These are phyloP conservation scores for Arxiozyma heterogenica DNA, from an alignment of 1,139 yeast genomes.

Conservation along the genomic window DNA sequence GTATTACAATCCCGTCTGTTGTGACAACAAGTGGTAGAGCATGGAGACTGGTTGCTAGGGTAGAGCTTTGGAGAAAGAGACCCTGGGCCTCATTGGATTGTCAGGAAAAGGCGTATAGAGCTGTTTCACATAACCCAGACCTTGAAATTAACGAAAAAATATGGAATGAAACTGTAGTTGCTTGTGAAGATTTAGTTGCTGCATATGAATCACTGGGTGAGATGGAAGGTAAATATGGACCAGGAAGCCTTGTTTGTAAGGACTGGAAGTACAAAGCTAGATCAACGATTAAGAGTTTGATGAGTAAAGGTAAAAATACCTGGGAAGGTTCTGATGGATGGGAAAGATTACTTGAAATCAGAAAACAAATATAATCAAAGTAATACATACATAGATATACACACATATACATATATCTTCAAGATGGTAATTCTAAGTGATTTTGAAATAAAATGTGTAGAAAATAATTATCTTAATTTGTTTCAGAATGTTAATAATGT, in stretches of 20 bases:
- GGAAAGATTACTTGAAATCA: constrained; percentile 51
- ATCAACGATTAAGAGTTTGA: constrained; percentile 58
- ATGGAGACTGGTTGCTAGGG: constrained; percentile 79
- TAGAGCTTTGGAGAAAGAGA: constrained; percentile 74
- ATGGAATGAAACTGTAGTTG: constrained; percentile 77
- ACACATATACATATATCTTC: too few species aligned
- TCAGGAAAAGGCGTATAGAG: constrained; percentile 80
- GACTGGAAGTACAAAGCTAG: constrained; percentile 88
- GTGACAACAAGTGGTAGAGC: constrained; percentile 63
- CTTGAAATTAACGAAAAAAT: constrained; percentile 50
- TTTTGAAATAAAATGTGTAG: too few species aligned
- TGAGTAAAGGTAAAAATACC: constrained; percentile 67
- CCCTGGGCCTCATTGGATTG: constrained; percentile 87
- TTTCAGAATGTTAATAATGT: constrained; percentile 2
- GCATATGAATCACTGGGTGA: constrained; percentile 87
- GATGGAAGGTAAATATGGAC: constrained; percentile 73
- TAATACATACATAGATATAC: background rate
- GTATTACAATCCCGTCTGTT: constrained; percentile 55
- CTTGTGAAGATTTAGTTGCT: constrained; percentile 70
- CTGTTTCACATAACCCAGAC: constrained; percentile 55
- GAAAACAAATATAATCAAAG: constrained; percentile 27
- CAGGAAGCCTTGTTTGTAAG: constrained; percentile 75
- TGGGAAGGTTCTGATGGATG: constrained; percentile 83
- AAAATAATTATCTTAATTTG: background rate
- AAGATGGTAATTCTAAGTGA: background rate